Base-by-base conservation (phyloP, 2,329 filamentous ascomycete species). In the Spiromastix sp. region DNA sequence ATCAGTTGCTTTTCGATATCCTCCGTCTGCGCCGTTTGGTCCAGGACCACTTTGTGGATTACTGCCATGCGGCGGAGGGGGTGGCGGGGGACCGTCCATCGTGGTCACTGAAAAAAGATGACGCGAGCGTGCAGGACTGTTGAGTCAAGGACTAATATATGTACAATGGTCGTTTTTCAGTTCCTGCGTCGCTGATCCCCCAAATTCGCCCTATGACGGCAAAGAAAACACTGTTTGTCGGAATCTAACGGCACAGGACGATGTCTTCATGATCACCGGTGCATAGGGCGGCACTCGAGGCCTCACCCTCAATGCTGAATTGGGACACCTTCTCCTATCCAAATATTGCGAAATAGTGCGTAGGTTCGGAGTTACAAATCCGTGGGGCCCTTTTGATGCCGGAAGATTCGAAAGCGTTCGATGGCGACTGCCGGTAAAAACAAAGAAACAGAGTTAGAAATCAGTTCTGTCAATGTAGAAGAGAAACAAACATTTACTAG, bases 11-110 rank as follows among this genome's bases (percentile, higher is more conserved):
- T 57, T 63, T 38, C 59, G 57, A 38, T 63, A 62, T 38, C 33
- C 32, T 15, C 38, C 41, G 12, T 40, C 36, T 17, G 33, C 25
- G 12, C 30, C 36, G 41, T 57, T 56, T 20, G 37, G 40, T 17
- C 68, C 66, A 24, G 74, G 70, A 34, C 75, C 70, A 13, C 74
- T 74, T 57, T 79, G 79, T 32, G 85, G 82, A 47, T 77, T 80
- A 60, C 86, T 85, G 64, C 94, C 86, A 44, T 85, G 85, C 54
- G 86, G 86, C 47, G 85, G 85, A 45, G 86, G 86, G 43, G 77
- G 77, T 20, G 81, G 81, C 48, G 74, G 69, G 27, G 54, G 48
- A 13, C 48, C 54, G 39, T 60, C 56, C 58, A 60, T 61, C 20
- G 32, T 42, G 31, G 21, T 4, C 30, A 32, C 5, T 16, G 25